Evolutionary conservation across 768 basidiomycete species (phyloP), one percentile per base, ranked within the genome.

Genomic region (Mycena amicta): DNA sequence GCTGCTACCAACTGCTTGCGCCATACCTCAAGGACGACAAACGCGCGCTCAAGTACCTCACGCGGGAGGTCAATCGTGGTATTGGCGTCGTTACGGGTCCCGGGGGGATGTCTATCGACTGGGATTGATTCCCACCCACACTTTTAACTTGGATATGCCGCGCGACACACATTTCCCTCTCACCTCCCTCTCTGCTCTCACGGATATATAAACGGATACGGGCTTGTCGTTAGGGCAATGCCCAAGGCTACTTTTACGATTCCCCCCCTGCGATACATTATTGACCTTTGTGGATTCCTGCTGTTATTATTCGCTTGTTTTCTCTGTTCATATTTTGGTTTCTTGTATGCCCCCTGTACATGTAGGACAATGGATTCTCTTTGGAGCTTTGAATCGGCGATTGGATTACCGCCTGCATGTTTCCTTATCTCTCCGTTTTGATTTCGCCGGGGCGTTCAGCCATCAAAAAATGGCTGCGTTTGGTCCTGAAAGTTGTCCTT

Each of bases 41-140:
- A 73, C 85, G 90, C 28, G 92, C 92, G 16, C 66, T 87, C 66
- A 89, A 85, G 66, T 95, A 89, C 88, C 81, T 95, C 40, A 85
- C 85, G 68, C 80, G 89, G 50, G 89, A 93, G 71, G 82, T 85
- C 30, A 85, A 90, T 50, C 83, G 89, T 45, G 84, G 85, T 27
- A 89, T 93, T 58, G 92, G 91, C 40, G 73, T 93, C 41, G 85
- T 87, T 31, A 70, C 84, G 23, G 82, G 81, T 25, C 86, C 88
- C 13, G 89, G 84, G 28, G 90, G 90, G 53, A 75, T 93, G 60
- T 75, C 82, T 52, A 89, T 93, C 62, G 90, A 93, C 60, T 93
- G 91, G 91, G 85, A 87, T 68, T 92, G 45, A 28, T 29, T 40
- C 28, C 30, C 37, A 29, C 51, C 51, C 12, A 3, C 33, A 25